Base-by-base conservation (phyloP, 2,329 filamentous ascomycete species). In the Sarocladium kiliense region DNA sequence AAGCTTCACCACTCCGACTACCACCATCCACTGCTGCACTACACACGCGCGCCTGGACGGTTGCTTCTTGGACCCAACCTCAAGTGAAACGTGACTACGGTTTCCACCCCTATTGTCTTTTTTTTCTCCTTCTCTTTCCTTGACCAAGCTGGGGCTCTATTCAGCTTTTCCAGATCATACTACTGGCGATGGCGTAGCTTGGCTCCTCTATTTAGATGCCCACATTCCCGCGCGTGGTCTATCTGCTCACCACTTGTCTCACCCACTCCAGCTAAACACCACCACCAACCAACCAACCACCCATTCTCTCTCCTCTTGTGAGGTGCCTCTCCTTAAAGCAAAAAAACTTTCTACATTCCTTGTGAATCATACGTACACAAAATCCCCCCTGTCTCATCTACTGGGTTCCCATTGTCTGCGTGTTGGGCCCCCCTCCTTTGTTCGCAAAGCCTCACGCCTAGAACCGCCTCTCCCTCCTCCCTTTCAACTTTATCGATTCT, bases 141-240 rank as follows among this genome's bases (percentile, higher is more conserved):
- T 30, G 7, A 9, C 19, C 18, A n/a, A 44, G 21, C 44, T 47
- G 11, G 7, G 16, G 3, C 23, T 44, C n/a, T 44, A 39, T 39
- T 39, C 36, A 39, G 36, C 11, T 39, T n/a, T 14, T 34, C 30
- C 30, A 34, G 36, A 39, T n/a, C 5, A n/a, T 6, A 5, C 18
- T 10, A 39, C 36, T 10, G 18, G 11, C 23, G 10, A 32, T 49
- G 44, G 44, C 26, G 44, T 32, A 30, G 44, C 18, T 49, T 9
- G 16, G 14, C 12, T 19, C 23, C 14, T 23, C 44, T 51, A 51
- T 51, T 5, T 51, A 51, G 30, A 34, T 34, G 47, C 47, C 47
- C 47, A 51, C 47, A 51, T 51, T 51, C 47, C 47, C 47, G 30
- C 27, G 47, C 47, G 27, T 34, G 47, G 47, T 51, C 18, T 11